Conservation (phyloP, 768 basidiomycete genomes). For the Leucogyrophana mollusca region DNA sequence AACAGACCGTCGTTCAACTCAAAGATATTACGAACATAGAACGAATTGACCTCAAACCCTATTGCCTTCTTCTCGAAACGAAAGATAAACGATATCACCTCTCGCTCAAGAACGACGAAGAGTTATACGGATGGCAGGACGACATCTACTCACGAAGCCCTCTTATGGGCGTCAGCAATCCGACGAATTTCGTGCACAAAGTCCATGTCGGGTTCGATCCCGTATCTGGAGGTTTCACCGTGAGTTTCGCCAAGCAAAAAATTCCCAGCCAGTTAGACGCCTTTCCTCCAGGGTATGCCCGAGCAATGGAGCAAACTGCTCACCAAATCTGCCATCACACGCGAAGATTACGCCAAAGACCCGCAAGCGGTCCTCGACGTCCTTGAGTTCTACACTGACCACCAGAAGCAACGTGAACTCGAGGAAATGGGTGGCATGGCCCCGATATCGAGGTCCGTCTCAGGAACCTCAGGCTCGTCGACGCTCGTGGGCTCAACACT, state of each 20-base stretch:
- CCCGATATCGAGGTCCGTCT: slow-evolving; percentile 20
- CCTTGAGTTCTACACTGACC: slow-evolving; percentile 97
- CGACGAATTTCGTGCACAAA: slow-evolving; percentile 98
- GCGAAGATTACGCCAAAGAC: slow-evolving; percentile 95
- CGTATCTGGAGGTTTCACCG: slow-evolving; percentile 90
- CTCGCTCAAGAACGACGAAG: slow-evolving; percentile 89
- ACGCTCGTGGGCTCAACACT: slow-evolving; percentile 35
- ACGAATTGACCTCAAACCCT: slow-evolving; percentile 91
- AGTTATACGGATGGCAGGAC: slow-evolving; percentile 98
- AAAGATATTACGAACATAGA: slow-evolving; percentile 85
- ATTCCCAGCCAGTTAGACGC: background rate
- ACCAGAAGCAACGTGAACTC: slow-evolving; percentile 92
- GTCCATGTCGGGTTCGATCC: slow-evolving; percentile 98
- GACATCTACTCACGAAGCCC: slow-evolving; percentile 93
- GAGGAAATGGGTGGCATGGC: slow-evolving; percentile 43
- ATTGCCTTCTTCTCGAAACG: slow-evolving; percentile 85
- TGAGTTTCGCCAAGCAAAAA: slow-evolving; percentile 36
- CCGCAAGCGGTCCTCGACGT: slow-evolving; percentile 98
- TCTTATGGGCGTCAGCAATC: slow-evolving; percentile 89
- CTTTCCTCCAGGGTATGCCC: slow-evolving; percentile 73
- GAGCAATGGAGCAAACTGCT: slow-evolving; percentile 98
- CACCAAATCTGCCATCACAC: slow-evolving; percentile 95
- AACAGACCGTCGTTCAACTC: slow-evolving; percentile 63
- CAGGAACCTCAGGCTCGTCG: slow-evolving; percentile 14
- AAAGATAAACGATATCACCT: slow-evolving; percentile 81